Evolutionary conservation across 1,284 basidiomycete genomes (phyloP).

Genomic region (Takashimella tepidaria): DNA sequence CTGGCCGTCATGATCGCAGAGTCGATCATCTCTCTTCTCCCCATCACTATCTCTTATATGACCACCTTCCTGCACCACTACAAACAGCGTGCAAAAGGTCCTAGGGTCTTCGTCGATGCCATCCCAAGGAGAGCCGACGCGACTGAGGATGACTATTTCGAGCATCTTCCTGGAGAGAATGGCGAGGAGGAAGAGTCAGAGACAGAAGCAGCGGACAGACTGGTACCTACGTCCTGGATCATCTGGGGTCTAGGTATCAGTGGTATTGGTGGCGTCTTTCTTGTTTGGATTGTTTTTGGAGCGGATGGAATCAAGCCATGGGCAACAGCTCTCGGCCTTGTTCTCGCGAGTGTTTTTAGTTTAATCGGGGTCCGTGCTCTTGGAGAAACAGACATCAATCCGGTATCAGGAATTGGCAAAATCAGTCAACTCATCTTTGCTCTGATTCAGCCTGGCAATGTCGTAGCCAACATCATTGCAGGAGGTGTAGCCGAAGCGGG

Average conservation of each 20-base stretch:
- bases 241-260: constrained; percentile 62
- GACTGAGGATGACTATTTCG: constrained; percentile 33
- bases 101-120: constrained; percentile 17
- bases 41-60: constrained; percentile 58
- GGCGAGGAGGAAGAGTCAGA: constrained; percentile 57
- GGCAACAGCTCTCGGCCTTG: constrained; percentile 81
- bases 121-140: constrained; percentile 21
- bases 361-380: constrained; percentile 85
- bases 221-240: constrained; percentile 78
- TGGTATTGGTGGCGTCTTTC: constrained; percentile 62
- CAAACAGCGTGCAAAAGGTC: constrained; percentile 18
- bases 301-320: constrained; percentile 85
- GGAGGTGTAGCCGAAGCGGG: constrained; percentile 95
- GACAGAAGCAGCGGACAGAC: constrained; percentile 68
- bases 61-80: constrained; percentile 44
- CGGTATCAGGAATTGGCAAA: constrained; percentile 87
- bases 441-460: constrained; percentile 86
- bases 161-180: constrained; percentile 1
- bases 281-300: constrained; percentile 86
- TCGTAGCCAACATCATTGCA: constrained; percentile 93
- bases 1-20: constrained; percentile 91
- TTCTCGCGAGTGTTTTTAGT: constrained; percentile 75
- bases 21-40: constrained; percentile 75
- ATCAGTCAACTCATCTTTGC: constrained; percentile 92
- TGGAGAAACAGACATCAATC: constrained; percentile 89